A percentile compares a stretch with the other conserved stretches of the same genome.
Evolutionary conservation across 1,139 yeast species (phyloP).

Genomic region (Candida albicans): DNA sequence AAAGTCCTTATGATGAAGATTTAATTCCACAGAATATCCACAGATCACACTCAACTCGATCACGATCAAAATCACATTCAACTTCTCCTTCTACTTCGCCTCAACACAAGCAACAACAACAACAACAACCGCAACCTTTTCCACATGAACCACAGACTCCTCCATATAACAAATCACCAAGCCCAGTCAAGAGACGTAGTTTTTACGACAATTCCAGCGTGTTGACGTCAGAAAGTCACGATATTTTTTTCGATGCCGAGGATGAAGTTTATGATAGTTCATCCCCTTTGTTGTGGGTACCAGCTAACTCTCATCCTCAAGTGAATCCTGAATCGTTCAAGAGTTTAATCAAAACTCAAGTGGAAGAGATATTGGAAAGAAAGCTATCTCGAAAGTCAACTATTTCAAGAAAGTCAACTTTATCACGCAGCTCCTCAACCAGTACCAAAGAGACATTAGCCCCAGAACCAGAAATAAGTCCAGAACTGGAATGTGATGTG

Average conservation of each 20-base stretch:
- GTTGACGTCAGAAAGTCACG: conserved; percentile 16
- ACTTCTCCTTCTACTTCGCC: conserved; percentile 9
- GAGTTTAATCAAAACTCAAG: conserved; percentile 75
- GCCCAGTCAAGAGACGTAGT: conserved; percentile 8
- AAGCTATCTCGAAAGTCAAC: conserved; percentile 21
- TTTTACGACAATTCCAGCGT: conserved; percentile 11
- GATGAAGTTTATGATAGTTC: conserved; percentile 28
- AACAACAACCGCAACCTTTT: conserved; percentile 2
- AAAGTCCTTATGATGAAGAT: conserved; percentile 10
- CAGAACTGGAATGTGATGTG: conserved; percentile 5
- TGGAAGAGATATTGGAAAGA: conserved; percentile 66
- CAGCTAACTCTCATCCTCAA: conserved; percentile 91
- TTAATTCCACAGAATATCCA: conserved; percentile 9
- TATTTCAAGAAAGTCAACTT: conserved; percentile 34
- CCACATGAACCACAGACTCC: conserved; percentile 8
- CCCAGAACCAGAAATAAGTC: background rate
- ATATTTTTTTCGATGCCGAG: conserved; percentile 27
- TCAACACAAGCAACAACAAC: conserved; percentile 1
- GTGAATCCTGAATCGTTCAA: conserved; percentile 90
- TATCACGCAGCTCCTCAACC: conserved; percentile 18
- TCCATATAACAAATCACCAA: conserved; percentile 8
- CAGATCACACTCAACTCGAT: conserved; percentile 3
- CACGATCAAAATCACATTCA: conserved; percentile 7
- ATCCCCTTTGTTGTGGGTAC: conserved; percentile 75
- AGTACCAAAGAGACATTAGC: conserved; percentile 1